Percentiles rank a stretch among this genome's conserved stretches.
Evolutionary conservation across 257 asterid genomes (phyloP).

Genomic region (Gentiana dahurica): DNA sequence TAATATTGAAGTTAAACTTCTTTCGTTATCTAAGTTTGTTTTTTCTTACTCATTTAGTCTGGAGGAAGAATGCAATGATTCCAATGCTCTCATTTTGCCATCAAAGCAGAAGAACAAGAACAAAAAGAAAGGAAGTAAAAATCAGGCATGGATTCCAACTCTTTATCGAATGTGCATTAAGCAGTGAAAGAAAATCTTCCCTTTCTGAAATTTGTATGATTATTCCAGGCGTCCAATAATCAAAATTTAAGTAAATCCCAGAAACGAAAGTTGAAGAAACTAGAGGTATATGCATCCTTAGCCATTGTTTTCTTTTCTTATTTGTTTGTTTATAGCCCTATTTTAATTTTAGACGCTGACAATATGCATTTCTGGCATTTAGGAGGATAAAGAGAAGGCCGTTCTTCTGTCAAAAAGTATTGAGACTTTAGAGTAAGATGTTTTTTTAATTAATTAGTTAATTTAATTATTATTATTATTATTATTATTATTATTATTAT

Average conservation of each 20-base stretch:
- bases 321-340: neutral
- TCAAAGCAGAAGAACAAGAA: conserved; percentile 36
- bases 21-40: neutral
- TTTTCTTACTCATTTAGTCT: neutral
- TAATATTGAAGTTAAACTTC: neutral
- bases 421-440: conserved; percentile 58
- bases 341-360: neutral
- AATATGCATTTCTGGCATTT: conserved; percentile 11
- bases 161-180: neutral
- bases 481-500: neutral
- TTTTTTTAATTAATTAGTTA: neutral
- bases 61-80: conserved; percentile 23
- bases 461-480: neutral
- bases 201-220: neutral
- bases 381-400: conserved; percentile 88
- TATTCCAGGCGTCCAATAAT: conserved; percentile 21
- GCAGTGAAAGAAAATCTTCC: neutral
- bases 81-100: conserved; percentile 38
- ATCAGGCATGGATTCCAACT: conserved; percentile 24
- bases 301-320: neutral
- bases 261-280: conserved; percentile 66
- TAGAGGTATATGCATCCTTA: conserved; percentile 44
- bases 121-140: conserved; percentile 30
- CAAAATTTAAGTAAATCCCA: conserved; percentile 61
- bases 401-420: conserved; percentile 54